Percentiles rank a stretch among this genome's conserved stretches.
Conservation (phyloP, 257 asterid species). For the Solanum dulcamara region DNA sequence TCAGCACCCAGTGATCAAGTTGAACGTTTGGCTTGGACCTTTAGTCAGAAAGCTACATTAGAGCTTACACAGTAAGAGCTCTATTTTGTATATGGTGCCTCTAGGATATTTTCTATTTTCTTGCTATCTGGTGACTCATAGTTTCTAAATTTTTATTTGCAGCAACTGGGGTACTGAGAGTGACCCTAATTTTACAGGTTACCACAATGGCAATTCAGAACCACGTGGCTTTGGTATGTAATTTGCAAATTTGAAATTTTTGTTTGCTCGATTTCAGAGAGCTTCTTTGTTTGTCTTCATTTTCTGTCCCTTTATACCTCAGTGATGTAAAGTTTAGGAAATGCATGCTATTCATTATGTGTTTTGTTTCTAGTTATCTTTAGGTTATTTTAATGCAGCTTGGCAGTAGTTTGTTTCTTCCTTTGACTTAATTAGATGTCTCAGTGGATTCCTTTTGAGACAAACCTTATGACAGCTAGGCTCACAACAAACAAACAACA, state of each 20-base stretch:
- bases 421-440: not conserved
- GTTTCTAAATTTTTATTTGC: constrained; percentile 4
- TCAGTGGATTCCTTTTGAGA: not conserved
- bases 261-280: not conserved
- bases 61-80: constrained; percentile 81
- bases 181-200: constrained; percentile 76
- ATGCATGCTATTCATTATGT: too few species aligned
- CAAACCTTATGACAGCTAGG: not conserved
- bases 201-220: constrained; percentile 86
- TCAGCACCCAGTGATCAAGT: constrained; percentile 62
- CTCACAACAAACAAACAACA: too few species aligned
- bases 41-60: constrained; percentile 57
- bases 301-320: not conserved
- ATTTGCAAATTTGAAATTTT: constrained; percentile 1
- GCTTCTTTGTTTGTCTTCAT: not conserved
- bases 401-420: not conserved
- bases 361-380: too few species aligned
- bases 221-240: constrained; percentile 83
- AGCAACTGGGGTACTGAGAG: constrained; percentile 93
- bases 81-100: not conserved
- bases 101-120: not conserved
- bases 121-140: not conserved
- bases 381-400: too few species aligned
- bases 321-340: too few species aligned
- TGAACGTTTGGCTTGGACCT: constrained; percentile 79